Evolutionary conservation across 352 stramenopile species (phyloP).

Genomic region (Pythium sp.): DNA sequence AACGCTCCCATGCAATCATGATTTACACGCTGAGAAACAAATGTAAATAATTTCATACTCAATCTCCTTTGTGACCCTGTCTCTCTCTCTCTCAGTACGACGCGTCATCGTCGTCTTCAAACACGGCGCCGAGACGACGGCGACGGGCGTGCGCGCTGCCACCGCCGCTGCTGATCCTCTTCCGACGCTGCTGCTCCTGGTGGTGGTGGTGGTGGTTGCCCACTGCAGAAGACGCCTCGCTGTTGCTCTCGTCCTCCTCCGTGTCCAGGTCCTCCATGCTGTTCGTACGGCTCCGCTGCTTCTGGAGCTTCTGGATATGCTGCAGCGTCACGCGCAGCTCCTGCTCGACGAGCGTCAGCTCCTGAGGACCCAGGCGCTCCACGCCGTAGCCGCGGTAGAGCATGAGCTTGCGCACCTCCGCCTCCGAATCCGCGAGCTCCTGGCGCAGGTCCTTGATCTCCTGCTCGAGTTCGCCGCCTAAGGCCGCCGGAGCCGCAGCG

Average conservation of each 20-base stretch:
- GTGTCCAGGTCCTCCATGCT: slow-evolving; percentile 12
- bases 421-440: slow-evolving; percentile 73
- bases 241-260: slow-evolving; percentile 6
- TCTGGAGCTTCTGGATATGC: slow-evolving; percentile 43
- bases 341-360: slow-evolving; percentile 52
- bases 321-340: slow-evolving; percentile 58
- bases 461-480: slow-evolving; percentile 35
- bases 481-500: background rate
- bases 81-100: background rate
- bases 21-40: too few relatives aligned
- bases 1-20: too few relatives aligned
- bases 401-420: slow-evolving; percentile 73
- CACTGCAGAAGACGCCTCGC: background rate
- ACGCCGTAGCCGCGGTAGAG: slow-evolving; percentile 74
- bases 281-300: background rate
- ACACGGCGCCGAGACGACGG: background rate
- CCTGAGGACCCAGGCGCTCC: slow-evolving; percentile 37
- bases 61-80: background rate
- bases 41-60: background rate
- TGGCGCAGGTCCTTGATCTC: slow-evolving; percentile 67
- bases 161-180: too few relatives aligned
- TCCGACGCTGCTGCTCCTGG: background rate
- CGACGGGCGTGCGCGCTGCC: background rate
- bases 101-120: slow-evolving; percentile 1
- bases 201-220: background rate